Evolutionary conservation across 1,284 basidiomycete species (phyloP).

Genomic region (Ustilago shanxiensis): DNA sequence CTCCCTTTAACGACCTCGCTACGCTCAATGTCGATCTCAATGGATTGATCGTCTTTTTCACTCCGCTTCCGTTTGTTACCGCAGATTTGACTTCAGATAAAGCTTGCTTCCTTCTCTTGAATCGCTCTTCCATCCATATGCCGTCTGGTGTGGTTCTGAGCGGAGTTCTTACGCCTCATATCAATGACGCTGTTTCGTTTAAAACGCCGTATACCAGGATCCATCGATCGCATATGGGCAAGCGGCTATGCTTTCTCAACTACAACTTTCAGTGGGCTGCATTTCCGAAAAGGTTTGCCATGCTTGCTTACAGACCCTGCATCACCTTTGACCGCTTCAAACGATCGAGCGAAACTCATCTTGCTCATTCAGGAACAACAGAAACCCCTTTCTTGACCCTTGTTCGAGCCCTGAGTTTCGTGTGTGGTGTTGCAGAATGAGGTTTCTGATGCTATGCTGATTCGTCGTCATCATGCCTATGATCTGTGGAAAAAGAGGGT

Average conservation of each 20-base stretch:
- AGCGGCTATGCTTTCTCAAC: neutral
- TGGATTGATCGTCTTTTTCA: neutral
- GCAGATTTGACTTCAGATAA: neutral
- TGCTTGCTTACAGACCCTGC: slow-evolving; percentile 1
- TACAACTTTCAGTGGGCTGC: neutral
- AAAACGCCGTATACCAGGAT: neutral
- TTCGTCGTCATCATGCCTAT: slow-evolving; percentile 5
- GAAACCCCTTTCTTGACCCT: neutral
- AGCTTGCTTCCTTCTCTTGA: neutral
- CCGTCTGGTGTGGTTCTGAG: neutral
- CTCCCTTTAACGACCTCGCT: neutral
- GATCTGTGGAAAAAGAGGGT: neutral
- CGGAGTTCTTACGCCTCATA: slow-evolving; percentile 8
- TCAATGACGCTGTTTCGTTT: neutral
- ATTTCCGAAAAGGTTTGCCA: neutral
- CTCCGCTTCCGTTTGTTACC: neutral
- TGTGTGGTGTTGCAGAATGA: neutral
- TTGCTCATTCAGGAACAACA: neutral
- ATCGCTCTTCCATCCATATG: no score
- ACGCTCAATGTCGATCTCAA: neutral
- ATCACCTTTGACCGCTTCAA: neutral
- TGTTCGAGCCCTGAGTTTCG: neutral
- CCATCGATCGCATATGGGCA: slow-evolving; percentile 1
- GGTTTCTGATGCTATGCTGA: neutral
- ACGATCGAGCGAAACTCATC: neutral